Conservation (phyloP, 306 rosid genomes). For the Calophaca sinica region DNA sequence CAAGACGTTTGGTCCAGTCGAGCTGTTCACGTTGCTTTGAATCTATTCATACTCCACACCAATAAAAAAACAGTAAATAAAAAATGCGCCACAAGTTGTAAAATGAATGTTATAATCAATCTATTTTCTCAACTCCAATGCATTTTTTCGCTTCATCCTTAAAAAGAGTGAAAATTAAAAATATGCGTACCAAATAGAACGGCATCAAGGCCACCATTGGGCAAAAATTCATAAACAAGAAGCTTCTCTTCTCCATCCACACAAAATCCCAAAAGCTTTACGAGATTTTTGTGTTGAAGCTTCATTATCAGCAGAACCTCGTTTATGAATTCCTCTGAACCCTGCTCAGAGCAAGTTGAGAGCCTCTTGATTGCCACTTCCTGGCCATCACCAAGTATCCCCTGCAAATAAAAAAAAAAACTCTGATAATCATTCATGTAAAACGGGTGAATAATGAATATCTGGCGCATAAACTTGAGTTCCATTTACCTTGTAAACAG, state of each 20-base stretch:
- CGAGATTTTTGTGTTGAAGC: conserved; percentile 81
- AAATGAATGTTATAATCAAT: conserved; percentile 7
- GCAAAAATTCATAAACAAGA: conserved; percentile 73
- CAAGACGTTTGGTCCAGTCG: conserved; percentile 50
- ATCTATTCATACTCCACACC: conserved; percentile 40
- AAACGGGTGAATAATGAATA: background rate
- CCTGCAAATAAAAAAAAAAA: conserved; percentile 39
- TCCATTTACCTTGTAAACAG: conserved; percentile 68
- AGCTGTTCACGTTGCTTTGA: conserved; percentile 44
- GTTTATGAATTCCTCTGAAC: conserved; percentile 67
- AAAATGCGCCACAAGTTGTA: background rate
- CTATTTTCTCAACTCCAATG: background rate
- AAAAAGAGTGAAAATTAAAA: background rate
- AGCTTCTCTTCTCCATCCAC: conserved; percentile 66
- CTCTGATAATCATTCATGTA: background rate
- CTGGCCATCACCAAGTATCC: conserved; percentile 57
- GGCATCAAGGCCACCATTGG: conserved; percentile 65
- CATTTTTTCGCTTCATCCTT: conserved; percentile 5
- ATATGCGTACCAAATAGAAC: conserved; percentile 56
- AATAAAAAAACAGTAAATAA: background rate
- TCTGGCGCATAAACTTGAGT: background rate
- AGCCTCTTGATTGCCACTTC: conserved; percentile 80
- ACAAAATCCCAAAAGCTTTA: conserved; percentile 74
- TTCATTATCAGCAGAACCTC: conserved; percentile 65
- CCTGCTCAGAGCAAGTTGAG: conserved; percentile 65